A percentile compares a stretch with the other conserved stretches of the same genome.
Evolutionary conservation across 805 yeast genomes (phyloP).

Genomic region (Candida maris): DNA sequence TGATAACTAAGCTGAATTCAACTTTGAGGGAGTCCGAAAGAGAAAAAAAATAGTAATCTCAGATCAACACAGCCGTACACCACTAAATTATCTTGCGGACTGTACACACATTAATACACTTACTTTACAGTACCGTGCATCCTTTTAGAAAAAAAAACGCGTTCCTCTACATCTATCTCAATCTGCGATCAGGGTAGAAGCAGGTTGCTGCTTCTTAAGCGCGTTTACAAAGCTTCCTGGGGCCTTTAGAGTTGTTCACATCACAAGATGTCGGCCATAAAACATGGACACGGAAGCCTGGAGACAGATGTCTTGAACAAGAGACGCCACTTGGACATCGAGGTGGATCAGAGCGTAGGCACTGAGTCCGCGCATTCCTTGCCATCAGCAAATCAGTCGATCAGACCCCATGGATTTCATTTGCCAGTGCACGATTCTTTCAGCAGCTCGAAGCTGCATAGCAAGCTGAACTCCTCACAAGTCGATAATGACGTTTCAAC

Average conservation of each 20-base stretch:
- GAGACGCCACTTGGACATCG: constrained; percentile 21
- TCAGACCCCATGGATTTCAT: constrained; percentile 27
- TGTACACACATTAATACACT: too few species aligned
- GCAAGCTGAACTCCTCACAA: constrained; percentile 26
- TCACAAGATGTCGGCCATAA: constrained; percentile 4
- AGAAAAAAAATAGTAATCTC: too few species aligned
- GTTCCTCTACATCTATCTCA: too few species aligned
- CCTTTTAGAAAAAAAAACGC: too few species aligned
- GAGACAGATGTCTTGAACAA: constrained; percentile 12
- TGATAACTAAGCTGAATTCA: too few species aligned
- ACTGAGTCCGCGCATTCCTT: constrained; percentile 28
- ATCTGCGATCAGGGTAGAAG: too few species aligned
- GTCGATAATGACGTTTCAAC: constrained; percentile 38
- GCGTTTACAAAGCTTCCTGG: not conserved
- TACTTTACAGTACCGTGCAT: too few species aligned
- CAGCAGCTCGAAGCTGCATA: constrained; percentile 24
- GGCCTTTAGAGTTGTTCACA: not conserved
- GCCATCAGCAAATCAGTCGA: constrained; percentile 30
- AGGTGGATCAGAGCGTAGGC: constrained; percentile 21
- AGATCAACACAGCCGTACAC: too few species aligned
- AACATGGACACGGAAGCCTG: constrained; percentile 8
- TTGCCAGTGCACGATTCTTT: constrained; percentile 28
- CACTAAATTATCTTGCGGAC: too few species aligned
- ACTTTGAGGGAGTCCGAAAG: too few species aligned
- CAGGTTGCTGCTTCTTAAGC: too few species aligned